Percentiles rank a stretch among this genome's conserved stretches.
Conservation (phyloP, 2,329 filamentous ascomycete genomes). For the Trichoderma sp. region DNA sequence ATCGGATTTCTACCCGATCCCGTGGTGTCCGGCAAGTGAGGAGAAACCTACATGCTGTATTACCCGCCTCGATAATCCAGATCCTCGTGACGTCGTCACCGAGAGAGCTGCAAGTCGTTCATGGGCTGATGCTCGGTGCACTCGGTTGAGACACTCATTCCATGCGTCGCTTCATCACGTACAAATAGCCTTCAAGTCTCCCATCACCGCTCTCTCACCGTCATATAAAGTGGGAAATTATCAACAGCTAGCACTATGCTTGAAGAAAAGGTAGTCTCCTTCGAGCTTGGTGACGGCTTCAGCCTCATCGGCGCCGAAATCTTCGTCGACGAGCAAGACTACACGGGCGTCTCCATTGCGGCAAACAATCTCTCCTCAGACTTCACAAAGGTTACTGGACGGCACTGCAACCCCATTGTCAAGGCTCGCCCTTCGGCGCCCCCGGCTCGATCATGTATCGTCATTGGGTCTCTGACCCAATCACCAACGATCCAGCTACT, state of each 20-base stretch:
- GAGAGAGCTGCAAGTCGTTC: background rate
- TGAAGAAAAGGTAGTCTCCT: conserved; percentile 36
- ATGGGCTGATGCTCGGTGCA: conserved; percentile 7
- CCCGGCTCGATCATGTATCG: conserved; percentile 31
- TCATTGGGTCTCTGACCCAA: conserved; percentile 33
- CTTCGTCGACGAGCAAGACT: conserved; percentile 38
- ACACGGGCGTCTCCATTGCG: conserved; percentile 41
- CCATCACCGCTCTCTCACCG: background rate
- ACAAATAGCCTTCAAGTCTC: conserved; percentile 9
- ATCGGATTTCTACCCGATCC: conserved; percentile 25
- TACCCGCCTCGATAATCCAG: conserved; percentile 18
- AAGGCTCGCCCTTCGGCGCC: conserved; percentile 1
- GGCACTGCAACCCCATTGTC: conserved; percentile 26
- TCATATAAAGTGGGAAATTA: background rate
- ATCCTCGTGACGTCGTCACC: conserved; percentile 26
- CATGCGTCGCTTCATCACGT: background rate
- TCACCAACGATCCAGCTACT: conserved; percentile 33
- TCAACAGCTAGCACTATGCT: conserved; percentile 32
- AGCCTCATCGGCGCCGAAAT: conserved; percentile 39
- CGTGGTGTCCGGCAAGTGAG: conserved; percentile 27
- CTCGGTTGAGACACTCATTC: background rate
- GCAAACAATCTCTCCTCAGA: conserved; percentile 39
- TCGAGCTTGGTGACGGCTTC: conserved; percentile 34
- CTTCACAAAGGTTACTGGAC: conserved; percentile 35
- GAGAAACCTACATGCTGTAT: conserved; percentile 15